phyloP scores from a whole-genome alignment of 768 basidiomycete species.

The Neoboletus subvelutipes region DNA sequence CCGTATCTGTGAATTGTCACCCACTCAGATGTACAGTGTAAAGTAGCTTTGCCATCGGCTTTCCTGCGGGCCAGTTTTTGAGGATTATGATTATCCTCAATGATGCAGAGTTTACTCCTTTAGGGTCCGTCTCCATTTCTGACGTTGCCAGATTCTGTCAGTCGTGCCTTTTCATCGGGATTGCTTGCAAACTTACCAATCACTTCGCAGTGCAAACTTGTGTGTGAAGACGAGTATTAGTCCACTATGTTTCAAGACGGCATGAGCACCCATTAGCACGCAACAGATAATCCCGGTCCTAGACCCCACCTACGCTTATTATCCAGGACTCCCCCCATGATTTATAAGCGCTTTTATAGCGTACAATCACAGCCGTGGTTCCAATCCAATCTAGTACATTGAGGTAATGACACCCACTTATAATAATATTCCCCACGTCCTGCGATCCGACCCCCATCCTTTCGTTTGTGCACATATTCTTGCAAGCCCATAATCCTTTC shows the following conservation, averaged over 20 bases:
- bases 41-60: conserved; percentile 62
- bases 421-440: conserved; percentile 71
- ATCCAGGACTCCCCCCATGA: conserved; percentile 67
- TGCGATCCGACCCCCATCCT: conserved; percentile 74
- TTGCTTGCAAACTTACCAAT: conserved; percentile 41
- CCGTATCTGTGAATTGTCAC: background rate
- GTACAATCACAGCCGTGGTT: conserved; percentile 33
- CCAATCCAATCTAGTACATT: background rate
- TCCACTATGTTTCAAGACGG: conserved; percentile 39
- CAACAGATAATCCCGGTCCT: background rate
- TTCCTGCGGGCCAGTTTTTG: conserved; percentile 63
- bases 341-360: conserved; percentile 66
- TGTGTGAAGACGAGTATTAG: conserved; percentile 63
- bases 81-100: conserved; percentile 58
- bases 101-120: conserved; percentile 58
- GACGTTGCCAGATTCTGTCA: conserved; percentile 4
- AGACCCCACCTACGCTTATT: conserved; percentile 47
- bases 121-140: conserved; percentile 72
- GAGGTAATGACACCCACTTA: background rate
- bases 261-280: background rate
- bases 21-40: conserved; percentile 67
- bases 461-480: conserved; percentile 58
- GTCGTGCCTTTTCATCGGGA: background rate
- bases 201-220: conserved; percentile 48
- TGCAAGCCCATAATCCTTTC: conserved; percentile 68